Conservation (phyloP, 345 rosid genomes). For the Crucihimalaya himalaica region DNA sequence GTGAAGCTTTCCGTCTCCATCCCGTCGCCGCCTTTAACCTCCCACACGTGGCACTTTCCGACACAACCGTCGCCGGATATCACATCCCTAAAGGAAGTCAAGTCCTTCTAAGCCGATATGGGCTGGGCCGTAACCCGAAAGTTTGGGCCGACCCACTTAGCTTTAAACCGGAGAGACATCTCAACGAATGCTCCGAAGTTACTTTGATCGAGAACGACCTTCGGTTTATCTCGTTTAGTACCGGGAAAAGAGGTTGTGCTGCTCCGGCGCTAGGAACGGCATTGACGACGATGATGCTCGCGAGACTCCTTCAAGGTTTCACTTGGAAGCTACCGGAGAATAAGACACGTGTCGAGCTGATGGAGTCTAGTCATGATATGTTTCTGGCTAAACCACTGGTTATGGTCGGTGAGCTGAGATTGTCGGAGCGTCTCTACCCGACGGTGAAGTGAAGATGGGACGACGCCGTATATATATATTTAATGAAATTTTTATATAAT, state of each 20-base stretch:
- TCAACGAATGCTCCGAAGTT: slow-evolving; percentile 43
- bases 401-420: slow-evolving; percentile 40
- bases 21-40: slow-evolving; percentile 47
- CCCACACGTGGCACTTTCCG: slow-evolving; percentile 45
- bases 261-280: slow-evolving; percentile 47
- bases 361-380: slow-evolving; percentile 42
- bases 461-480: slow-evolving; percentile 12
- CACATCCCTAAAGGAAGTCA: slow-evolving; percentile 46
- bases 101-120: slow-evolving; percentile 40
- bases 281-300: slow-evolving; percentile 52
- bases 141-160: slow-evolving; percentile 44
- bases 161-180: slow-evolving; percentile 46
- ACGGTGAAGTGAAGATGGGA: slow-evolving; percentile 34
- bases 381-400: slow-evolving; percentile 45
- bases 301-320: slow-evolving; percentile 57
- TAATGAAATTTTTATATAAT: background rate
- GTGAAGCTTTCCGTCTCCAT: slow-evolving; percentile 46
- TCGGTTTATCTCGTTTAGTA: slow-evolving; percentile 55
- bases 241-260: slow-evolving; percentile 50
- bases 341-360: slow-evolving; percentile 35
- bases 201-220: slow-evolving; percentile 47
- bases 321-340: slow-evolving; percentile 41
- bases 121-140: slow-evolving; percentile 45
- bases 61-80: slow-evolving; percentile 45
- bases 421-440: slow-evolving; percentile 48